A percentile compares a stretch with the other conserved stretches of the same genome.
These are phyloP conservation scores for Stemphylium lycopersici DNA, from an alignment of 2,329 filamentous ascomycete species.

Conservation along the genomic window DNA sequence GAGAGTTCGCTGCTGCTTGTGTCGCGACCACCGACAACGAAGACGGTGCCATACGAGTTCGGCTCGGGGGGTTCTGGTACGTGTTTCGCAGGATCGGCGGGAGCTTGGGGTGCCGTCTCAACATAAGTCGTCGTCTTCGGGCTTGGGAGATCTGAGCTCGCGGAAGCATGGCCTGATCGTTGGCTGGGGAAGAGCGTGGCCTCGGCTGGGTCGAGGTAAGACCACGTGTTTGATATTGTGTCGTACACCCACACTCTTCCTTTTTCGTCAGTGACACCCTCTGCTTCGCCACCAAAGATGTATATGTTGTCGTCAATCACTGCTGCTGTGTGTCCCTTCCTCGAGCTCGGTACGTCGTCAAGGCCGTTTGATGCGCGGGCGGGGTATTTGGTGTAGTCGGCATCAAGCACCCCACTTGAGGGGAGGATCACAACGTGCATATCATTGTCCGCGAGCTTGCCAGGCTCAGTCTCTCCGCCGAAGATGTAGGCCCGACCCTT, in stretches of 20 bases:
- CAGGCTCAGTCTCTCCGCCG: constrained; percentile 54
- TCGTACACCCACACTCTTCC: constrained; percentile 55
- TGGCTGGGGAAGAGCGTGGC: constrained; percentile 32
- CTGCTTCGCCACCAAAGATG: constrained; percentile 51
- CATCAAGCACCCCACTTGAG: constrained; percentile 50
- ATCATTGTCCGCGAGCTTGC: constrained; percentile 55
- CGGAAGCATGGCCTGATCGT: constrained; percentile 46
- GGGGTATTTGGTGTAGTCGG: constrained; percentile 50
- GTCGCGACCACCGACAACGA: constrained; percentile 57
- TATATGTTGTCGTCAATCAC: constrained; percentile 55
- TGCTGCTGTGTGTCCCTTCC: constrained; percentile 52
- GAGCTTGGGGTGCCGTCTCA: constrained; percentile 48
- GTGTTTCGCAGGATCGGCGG: constrained; percentile 49
- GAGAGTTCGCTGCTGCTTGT: constrained; percentile 30
- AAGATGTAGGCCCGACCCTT: constrained; percentile 63
- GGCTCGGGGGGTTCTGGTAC: constrained; percentile 50
- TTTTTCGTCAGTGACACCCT: constrained; percentile 37
- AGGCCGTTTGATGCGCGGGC: constrained; percentile 37
- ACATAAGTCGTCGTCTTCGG: constrained; percentile 39
- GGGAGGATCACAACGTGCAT: constrained; percentile 61
- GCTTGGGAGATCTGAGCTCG: constrained; percentile 49
- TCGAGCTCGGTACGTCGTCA: constrained; percentile 45
- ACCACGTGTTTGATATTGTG: constrained; percentile 51
- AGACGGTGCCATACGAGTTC: constrained; percentile 56
- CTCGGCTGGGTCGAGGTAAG: constrained; percentile 45